Conservation (phyloP, 2,329 filamentous ascomycete species). For the Beauveria caledonica region DNA sequence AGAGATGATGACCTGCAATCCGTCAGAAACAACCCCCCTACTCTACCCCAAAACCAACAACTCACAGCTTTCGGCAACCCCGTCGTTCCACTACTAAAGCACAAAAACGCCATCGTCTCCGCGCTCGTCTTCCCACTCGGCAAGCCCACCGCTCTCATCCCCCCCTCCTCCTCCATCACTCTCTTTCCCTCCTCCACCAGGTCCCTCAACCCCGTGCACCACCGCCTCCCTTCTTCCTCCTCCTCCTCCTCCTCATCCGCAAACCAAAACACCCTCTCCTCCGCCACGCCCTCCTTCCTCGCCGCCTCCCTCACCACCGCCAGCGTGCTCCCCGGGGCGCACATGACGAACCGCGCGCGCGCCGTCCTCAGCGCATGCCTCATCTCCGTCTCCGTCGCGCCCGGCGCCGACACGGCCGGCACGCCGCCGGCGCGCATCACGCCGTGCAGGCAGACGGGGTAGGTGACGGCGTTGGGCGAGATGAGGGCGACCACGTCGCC, state of each 20-base stretch:
- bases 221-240: background rate
- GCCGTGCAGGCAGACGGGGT: slow-evolving; percentile 2
- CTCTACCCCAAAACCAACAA: background rate
- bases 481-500: slow-evolving; percentile 3
- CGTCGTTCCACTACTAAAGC: slow-evolving; percentile 19
- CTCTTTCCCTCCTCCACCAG: background rate
- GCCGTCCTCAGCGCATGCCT: slow-evolving; percentile 2
- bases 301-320: background rate
- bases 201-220: background rate
- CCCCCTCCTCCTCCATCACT: background rate
- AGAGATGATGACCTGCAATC: slow-evolving; percentile 15
- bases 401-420: slow-evolving; percentile 2
- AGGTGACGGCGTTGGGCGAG: slow-evolving; percentile 4
- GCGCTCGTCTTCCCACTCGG: slow-evolving; percentile 6
- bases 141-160: background rate
- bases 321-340: background rate
- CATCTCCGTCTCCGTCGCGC: background rate
- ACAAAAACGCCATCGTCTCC: slow-evolving; percentile 14
- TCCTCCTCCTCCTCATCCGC: background rate
- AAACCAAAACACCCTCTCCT: background rate
- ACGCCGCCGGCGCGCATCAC: slow-evolving; percentile 8
- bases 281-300: background rate
- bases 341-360: background rate
- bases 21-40: background rate
- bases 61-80: slow-evolving; percentile 17